Conservation (phyloP, 768 basidiomycete species). For the Baorangia bicolor region DNA sequence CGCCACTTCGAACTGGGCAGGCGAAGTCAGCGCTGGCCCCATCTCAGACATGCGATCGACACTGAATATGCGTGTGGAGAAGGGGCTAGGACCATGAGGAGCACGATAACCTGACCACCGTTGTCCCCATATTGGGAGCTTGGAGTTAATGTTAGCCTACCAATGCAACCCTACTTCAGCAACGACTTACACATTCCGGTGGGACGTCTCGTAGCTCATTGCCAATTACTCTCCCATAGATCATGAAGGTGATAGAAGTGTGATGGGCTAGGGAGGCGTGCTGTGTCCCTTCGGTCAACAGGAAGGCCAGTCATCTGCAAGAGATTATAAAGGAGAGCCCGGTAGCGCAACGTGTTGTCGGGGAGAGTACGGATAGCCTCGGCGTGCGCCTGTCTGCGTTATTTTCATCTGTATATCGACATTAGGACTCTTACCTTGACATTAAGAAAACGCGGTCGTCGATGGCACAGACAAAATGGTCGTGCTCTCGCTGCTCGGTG, state of each 20-base stretch:
- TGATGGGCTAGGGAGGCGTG: slow-evolving; percentile 15
- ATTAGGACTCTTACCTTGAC: slow-evolving; percentile 16
- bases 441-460: slow-evolving; percentile 29
- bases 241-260: slow-evolving; percentile 20
- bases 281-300: slow-evolving; percentile 18
- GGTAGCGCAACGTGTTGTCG: slow-evolving; percentile 24
- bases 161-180: neutral
- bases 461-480: slow-evolving; percentile 9
- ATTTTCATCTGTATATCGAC: slow-evolving; percentile 16
- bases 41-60: slow-evolving; percentile 23
- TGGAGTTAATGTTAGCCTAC: slow-evolving; percentile 10
- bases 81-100: slow-evolving; percentile 28
- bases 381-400: slow-evolving; percentile 13
- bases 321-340: slow-evolving; percentile 27
- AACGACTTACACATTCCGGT: slow-evolving; percentile 26
- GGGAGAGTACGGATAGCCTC: slow-evolving; percentile 27
- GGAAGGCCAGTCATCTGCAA: slow-evolving; percentile 16
- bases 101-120: slow-evolving; percentile 26
- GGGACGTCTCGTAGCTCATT: slow-evolving; percentile 32
- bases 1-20: slow-evolving; percentile 20
- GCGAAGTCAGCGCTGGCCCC: slow-evolving; percentile 19
- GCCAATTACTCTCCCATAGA: slow-evolving; percentile 31
- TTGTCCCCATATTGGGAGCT: slow-evolving; percentile 35
- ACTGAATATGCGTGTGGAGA: slow-evolving; percentile 21
- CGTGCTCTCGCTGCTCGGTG: slow-evolving; percentile 13